Evolutionary conservation across 345 rosid species (phyloP).

Genomic region (Carallia pectinifolia): DNA sequence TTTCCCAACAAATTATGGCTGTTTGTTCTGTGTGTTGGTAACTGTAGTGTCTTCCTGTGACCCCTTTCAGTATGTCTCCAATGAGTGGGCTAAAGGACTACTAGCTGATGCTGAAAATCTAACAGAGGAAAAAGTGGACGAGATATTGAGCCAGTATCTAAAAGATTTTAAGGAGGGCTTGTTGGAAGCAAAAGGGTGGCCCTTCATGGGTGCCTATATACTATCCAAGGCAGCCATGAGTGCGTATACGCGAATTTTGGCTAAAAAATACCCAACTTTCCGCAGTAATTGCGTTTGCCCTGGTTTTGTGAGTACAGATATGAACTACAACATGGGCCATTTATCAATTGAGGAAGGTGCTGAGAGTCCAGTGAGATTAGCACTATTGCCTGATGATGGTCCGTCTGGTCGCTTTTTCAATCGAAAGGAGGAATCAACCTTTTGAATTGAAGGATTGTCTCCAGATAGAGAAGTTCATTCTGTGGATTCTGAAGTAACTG

Average conservation of each 20-base stretch:
- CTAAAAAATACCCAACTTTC: not conserved
- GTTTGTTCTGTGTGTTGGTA: not conserved
- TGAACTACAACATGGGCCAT: not conserved
- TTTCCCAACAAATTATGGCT: too few species aligned
- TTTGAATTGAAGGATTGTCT: not conserved
- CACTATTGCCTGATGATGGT: not conserved
- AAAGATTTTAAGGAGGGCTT: not conserved
- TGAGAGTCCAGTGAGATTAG: not conserved
- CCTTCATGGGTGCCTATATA: not conserved
- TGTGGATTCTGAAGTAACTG: too few species aligned
- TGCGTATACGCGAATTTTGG: not conserved
- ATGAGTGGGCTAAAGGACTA: not conserved
- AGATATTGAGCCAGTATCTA: not conserved
- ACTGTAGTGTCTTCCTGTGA: not conserved
- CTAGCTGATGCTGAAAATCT: slow-evolving; percentile 1
- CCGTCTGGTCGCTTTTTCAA: slow-evolving; percentile 3
- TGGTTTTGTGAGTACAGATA: not conserved
- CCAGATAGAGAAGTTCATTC: not conserved
- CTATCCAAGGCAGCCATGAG: slow-evolving; percentile 7
- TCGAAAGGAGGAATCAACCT: not conserved
- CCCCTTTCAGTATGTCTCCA: not conserved
- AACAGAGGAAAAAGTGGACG: slow-evolving; percentile 2
- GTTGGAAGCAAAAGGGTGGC: not conserved
- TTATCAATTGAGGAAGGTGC: not conserved
- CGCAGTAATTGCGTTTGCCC: slow-evolving; percentile 5